Evolutionary conservation across 2,329 filamentous ascomycete species (phyloP).

Genomic region (Alternaria triticina): DNA sequence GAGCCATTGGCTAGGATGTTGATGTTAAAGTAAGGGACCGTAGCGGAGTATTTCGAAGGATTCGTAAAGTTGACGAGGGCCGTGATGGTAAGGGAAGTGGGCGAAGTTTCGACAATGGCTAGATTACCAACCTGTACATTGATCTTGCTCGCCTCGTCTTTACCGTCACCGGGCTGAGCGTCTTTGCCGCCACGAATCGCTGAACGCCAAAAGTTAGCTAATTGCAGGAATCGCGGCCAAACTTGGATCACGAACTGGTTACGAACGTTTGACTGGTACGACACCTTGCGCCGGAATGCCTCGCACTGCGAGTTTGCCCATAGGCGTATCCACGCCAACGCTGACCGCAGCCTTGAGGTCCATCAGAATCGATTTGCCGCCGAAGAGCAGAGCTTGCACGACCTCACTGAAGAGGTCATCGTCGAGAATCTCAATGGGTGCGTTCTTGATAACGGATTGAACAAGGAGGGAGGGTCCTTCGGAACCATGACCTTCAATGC

Average conservation of each 20-base stretch:
- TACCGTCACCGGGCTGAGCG: conserved; percentile 43
- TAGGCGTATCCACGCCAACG: conserved; percentile 78
- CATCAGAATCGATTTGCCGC: conserved; percentile 71
- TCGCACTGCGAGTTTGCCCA: conserved; percentile 81
- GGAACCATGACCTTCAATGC: conserved; percentile 63
- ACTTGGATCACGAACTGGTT: conserved; percentile 56
- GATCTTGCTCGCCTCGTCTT: conserved; percentile 58
- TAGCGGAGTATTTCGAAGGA: conserved; percentile 83
- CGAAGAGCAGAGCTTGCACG: conserved; percentile 80
- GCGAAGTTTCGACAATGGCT: conserved; percentile 73
- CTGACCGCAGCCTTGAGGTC: conserved; percentile 81
- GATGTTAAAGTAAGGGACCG: conserved; percentile 80
- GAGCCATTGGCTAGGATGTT: conserved; percentile 76
- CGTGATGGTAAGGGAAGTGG: conserved; percentile 72
- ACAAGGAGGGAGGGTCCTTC: conserved; percentile 72
- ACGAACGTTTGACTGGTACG: conserved; percentile 94
- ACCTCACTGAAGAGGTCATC: conserved; percentile 79
- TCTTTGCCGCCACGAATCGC: conserved; percentile 54
- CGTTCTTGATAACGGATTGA: conserved; percentile 75
- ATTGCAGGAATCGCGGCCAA: conserved; percentile 16
- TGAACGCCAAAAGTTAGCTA: conserved; percentile 43
- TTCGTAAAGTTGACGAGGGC: conserved; percentile 85
- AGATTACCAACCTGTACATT: conserved; percentile 73
- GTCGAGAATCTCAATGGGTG: conserved; percentile 83
- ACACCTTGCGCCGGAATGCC: conserved; percentile 83